Base-by-base conservation (phyloP, 2,329 filamentous ascomycete genomes). In the Colletotrichum graminicola region DNA sequence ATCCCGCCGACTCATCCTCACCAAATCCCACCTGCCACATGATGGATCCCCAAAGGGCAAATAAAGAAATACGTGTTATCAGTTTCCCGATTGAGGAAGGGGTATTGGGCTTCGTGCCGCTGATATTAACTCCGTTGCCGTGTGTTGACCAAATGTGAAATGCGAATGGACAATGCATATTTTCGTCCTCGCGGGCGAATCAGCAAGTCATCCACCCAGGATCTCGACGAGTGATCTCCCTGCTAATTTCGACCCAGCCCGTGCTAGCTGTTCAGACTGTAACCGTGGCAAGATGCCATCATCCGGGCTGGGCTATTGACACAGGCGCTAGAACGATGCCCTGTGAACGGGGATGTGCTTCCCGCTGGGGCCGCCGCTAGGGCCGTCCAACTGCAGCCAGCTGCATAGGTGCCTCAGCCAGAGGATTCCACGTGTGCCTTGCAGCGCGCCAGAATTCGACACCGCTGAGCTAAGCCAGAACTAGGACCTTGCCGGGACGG, bases 341-440 rank as follows among this genome's bases (percentile, higher is more conserved):
- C 59, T 64, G 65, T 63, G 39, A 39, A 26, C 65, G 59, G 68
- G 68, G 36, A 61, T 63, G 45, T 39, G 65, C 65, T 68, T 54
- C 69, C 65, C 65, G 65, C 59, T 47, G 23, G 61, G 34, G 45
- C 29, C 49, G 36, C 65, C 65, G 65, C 59, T 47, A 21, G 61
- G 34, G 45, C 29, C 49, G 36, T 52, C 55, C 61, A 51, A 41
- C 67, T 66, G 66, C 70, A 66, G 60, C 70, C 56, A 52, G 66
- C 70, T 71, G 67, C 66, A 72, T 43, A 70, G 70, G 36, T 71
- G 66, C 61, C 61, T 72, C 55, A 71, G 69, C 66, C 60, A 65
- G 62, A 66, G 34, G 18, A 51, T 65, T 61, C 70, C 70, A 72
- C 70, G 66, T 72, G 70, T 55, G 66, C 62, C 62, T 57, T 72